Base-by-base conservation (phyloP, 345 rosid species). In the Lepidium didymum region DNA sequence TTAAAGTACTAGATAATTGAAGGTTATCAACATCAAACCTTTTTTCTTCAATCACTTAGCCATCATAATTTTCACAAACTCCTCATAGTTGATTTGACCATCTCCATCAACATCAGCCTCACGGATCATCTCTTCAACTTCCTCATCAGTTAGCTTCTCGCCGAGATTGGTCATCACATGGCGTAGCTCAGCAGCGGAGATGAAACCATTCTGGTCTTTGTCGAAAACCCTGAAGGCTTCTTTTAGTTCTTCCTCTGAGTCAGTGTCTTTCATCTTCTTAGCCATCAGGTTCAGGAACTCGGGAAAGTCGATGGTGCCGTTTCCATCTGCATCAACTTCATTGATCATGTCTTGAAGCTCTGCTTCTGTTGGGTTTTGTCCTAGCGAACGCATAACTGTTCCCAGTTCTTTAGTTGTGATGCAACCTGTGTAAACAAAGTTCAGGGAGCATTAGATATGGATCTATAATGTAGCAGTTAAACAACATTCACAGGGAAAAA, bases 251-350 rank as follows among this genome's bases (percentile, higher is more conserved):
- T 80, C 83, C 72, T 82, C 81, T 8, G 77, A 77, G 41, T 82
- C 83, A 43, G 80, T 82, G 68, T 82, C 86, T 11, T 73, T 65
- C 66, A 73, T 64, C 50, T 83, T 83, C 61, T 75, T 75, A 11
- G 84, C 81, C 86, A 82, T 82, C 77, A 82, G 62, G 74, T 80
- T 80, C 16, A 82, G 42, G 45, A 83, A 83, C 74, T 83, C 84
- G 0, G 84, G 82, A 55, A 80, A 83, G 49, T 80, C 84, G 47
- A 83, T 76, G 0, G 87, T 78, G 4, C 84, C 81, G 70, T 80
- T 81, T 44, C 80, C 84, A 64, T 83, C 84, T 33, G 84, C 84
- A 53, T 80, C 84, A n/a, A 83, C 84, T 31, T 80, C 84, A 7
- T 56, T 78, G 75, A 83, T 83, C 86, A 83, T 80, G 69, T 78